Conservation (phyloP, 2,329 filamentous ascomycete genomes). For the Xylariaceae sp. region DNA sequence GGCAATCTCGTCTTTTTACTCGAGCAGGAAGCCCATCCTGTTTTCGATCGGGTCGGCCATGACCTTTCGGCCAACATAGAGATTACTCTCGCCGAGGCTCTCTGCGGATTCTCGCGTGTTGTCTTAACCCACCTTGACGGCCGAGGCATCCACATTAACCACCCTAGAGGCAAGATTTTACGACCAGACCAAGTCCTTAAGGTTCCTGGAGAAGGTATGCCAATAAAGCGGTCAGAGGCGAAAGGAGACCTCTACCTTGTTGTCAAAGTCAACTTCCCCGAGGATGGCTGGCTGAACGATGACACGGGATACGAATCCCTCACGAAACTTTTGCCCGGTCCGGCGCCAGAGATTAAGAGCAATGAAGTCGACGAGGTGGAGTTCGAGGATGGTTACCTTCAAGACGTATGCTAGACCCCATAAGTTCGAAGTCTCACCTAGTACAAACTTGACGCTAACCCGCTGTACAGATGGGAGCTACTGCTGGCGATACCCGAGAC, state of each 20-base stretch:
- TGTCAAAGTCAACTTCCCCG: constrained; percentile 82
- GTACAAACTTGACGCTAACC: background rate
- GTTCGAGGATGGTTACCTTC: constrained; percentile 77
- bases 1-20: constrained; percentile 92
- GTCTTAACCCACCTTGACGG: constrained; percentile 92
- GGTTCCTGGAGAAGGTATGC: constrained; percentile 89
- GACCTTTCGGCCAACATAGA: constrained; percentile 79
- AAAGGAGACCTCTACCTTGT: constrained; percentile 85
- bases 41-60: constrained; percentile 75
- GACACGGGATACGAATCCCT: constrained; percentile 67
- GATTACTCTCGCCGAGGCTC: constrained; percentile 74
- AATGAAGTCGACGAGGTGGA: constrained; percentile 82
- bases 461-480: constrained; percentile 59
- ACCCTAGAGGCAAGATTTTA: constrained; percentile 76
- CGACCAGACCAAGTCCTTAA: constrained; percentile 81
- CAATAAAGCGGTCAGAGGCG: constrained; percentile 73
- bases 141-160: constrained; percentile 75
- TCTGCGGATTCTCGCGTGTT: constrained; percentile 84
- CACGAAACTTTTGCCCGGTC: constrained; percentile 67
- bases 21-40: constrained; percentile 72
- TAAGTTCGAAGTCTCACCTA: background rate
- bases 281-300: constrained; percentile 74
- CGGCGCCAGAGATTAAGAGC: constrained; percentile 55
- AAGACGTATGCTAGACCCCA: constrained; percentile 53
- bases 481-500: constrained; percentile 60